Base-by-base conservation (phyloP, 768 basidiomycete genomes). In the Lactarius vividus region DNA sequence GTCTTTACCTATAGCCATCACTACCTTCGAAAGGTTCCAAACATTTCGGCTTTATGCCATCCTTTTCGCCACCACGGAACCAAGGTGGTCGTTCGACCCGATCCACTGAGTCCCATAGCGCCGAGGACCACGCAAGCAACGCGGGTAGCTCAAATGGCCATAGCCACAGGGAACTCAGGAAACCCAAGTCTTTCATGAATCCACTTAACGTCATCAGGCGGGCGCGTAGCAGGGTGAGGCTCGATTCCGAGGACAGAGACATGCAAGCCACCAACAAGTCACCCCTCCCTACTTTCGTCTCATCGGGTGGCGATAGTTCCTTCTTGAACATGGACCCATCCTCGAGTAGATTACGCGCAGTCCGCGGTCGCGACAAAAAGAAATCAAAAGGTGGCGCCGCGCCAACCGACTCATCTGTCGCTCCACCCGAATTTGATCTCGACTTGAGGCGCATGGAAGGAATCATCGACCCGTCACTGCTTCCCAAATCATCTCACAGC, bases 401-500 rank as follows among this genome's bases (percentile, higher is more conserved):
- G 60, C 71, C 68, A 71, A 77, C 66, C 71, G 75, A 65, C 73
- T 75, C 70, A 74, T 33, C 74, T 77, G 0, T 75, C 78, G 0
- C 73, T 74, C 39, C 75, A 53, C 75, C 73, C 16, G 76, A 79
- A 40, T 79, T 85, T 64, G 89, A 92, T 74, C 84, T 84, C 23
- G 84, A 94, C 73, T 74, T 92, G 53, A 83, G 88, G 11, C 77
- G 84, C 59, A 94, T 97, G 84, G 88, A 91, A 44, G 95, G 89
- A 7, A 94, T 97, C 72, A 78, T 96, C 67, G 81, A 94, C 74
- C 76, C 78, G 0, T 76, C 72, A 20, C 61, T 65, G 18, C 57
- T 71, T 26, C 66, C 66, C 63, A 58, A 31, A 60, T 59, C 44
- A 63, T 70, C 69, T 58, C 77, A 76, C 67, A 71, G 64, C 42